Percentiles rank a stretch among this genome's conserved stretches.
phyloP scores from a whole-genome alignment of 2,329 filamentous ascomycete genomes.

The Piedraia hortae region DNA sequence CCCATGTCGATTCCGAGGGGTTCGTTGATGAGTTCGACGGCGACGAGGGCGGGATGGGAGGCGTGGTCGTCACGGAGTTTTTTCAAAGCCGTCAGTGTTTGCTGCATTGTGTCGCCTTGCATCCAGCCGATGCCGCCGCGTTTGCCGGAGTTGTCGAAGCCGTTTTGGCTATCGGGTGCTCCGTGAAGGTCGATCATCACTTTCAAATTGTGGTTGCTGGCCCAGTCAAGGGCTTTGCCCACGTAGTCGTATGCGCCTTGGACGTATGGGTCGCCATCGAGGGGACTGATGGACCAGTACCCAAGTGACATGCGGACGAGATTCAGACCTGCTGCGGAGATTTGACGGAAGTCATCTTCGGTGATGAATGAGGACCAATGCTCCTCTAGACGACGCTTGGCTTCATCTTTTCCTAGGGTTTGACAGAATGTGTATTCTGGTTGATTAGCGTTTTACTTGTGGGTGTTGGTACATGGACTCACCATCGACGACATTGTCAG shows the following conservation, averaged over 20 bases:
- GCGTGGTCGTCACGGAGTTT: constrained; percentile 21
- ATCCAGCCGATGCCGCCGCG: constrained; percentile 20
- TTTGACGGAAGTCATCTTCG: constrained; percentile 17
- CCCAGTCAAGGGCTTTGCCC: constrained; percentile 24
- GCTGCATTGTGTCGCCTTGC: constrained; percentile 16
- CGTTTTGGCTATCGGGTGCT: constrained; percentile 35
- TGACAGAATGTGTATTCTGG: constrained; percentile 12
- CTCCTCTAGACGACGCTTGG: constrained; percentile 16
- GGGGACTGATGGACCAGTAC: constrained; percentile 30
- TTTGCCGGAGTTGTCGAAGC: constrained; percentile 37
- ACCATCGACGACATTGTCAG: constrained; percentile 25
- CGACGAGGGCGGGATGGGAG: constrained; percentile 18
- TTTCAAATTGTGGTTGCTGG: constrained; percentile 28
- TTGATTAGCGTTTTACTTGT: too few species aligned
- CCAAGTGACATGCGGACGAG: constrained; percentile 24
- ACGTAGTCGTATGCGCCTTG: constrained; percentile 21
- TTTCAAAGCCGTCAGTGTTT: constrained; percentile 18
- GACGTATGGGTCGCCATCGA: constrained; percentile 20
- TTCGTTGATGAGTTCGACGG: constrained; percentile 22
- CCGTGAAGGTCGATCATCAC: constrained; percentile 42
- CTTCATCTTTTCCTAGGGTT: constrained; percentile 18
- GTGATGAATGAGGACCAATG: constrained; percentile 16
- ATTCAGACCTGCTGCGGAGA: constrained; percentile 14
- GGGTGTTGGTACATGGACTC: constrained; percentile 1
- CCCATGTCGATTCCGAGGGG: constrained; percentile 16